These are phyloP conservation scores for Tagetes patula DNA, from an alignment of 129 eudicot genomes.

Conservation along the genomic window DNA sequence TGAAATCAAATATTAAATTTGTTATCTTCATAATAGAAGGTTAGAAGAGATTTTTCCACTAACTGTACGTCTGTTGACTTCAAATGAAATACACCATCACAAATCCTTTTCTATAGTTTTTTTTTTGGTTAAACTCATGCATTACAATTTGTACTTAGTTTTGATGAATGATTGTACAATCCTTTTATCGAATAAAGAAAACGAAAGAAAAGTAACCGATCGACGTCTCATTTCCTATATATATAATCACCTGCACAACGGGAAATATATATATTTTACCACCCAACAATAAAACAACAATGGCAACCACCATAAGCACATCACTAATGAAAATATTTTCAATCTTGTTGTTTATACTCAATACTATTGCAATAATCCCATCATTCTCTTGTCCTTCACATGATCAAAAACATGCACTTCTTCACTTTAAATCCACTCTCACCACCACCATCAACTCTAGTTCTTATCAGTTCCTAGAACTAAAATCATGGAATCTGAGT, in stretches of 20 bases:
- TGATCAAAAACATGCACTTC: slow-evolving; percentile 31
- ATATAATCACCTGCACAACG: neutral
- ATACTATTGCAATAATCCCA: slow-evolving; percentile 14
- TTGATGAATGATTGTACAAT: neutral
- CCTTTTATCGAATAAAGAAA: neutral
- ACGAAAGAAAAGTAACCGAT: neutral
- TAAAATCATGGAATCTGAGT: slow-evolving; percentile 44
- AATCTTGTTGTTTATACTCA: slow-evolving; percentile 24
- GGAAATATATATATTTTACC: too few species aligned
- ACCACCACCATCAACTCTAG: slow-evolving; percentile 31
- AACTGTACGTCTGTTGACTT: too few species aligned
- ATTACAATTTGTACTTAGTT: neutral
- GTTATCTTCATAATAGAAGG: too few species aligned
- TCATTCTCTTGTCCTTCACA: slow-evolving; percentile 27
- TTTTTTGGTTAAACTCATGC: neutral
- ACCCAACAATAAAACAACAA: neutral
- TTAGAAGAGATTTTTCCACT: too few species aligned
- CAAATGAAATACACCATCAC: too few species aligned
- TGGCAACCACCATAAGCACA: neutral
- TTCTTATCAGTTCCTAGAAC: slow-evolving; percentile 16
- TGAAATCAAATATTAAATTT: too few species aligned
- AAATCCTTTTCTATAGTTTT: too few species aligned
- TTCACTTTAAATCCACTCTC: slow-evolving; percentile 31
- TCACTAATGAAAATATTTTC: slow-evolving; percentile 3
- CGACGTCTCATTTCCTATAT: neutral